phyloP scores from a whole-genome alignment of 2,329 filamentous ascomycete species.

The Fusarium oxysporum region DNA sequence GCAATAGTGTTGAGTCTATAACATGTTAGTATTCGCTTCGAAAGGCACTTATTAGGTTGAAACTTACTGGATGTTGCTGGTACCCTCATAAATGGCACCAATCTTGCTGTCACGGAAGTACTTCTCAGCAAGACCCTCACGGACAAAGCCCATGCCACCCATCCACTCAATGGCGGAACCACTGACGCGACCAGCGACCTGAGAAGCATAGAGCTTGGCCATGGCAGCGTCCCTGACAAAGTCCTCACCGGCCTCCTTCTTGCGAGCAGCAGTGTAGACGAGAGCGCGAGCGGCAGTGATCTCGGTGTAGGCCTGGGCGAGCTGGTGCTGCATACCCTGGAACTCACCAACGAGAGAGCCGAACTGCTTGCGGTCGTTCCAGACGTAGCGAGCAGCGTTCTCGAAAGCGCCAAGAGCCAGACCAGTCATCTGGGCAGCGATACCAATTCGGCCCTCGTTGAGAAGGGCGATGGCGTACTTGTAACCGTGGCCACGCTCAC shows the following conservation, averaged over 20 bases:
- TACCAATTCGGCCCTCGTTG: conserved; percentile 97
- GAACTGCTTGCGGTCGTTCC: conserved; percentile 99
- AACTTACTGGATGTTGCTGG: conserved; percentile 77
- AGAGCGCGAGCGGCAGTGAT: conserved; percentile 91
- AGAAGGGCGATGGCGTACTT: conserved; percentile 95
- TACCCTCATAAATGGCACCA: conserved; percentile 96
- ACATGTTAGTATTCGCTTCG: conserved; percentile 29
- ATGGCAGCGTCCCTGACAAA: conserved; percentile 97
- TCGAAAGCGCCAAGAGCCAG: conserved; percentile 94
- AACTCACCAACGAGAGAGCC: conserved; percentile 94
- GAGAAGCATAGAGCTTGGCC: conserved; percentile 95
- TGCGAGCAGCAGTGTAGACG: conserved; percentile 94
- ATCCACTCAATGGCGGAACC: conserved; percentile 97
- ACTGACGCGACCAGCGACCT: conserved; percentile 89
- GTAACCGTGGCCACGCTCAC: conserved; percentile 91
- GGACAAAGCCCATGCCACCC: conserved; percentile 98
- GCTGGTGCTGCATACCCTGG: conserved; percentile 99
- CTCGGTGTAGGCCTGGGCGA: conserved; percentile 95
- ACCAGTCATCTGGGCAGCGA: conserved; percentile 98
- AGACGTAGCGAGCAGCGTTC: conserved; percentile 92
- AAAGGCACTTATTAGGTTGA: neutral
- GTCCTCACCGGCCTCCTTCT: conserved; percentile 97
- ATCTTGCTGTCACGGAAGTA: conserved; percentile 99
- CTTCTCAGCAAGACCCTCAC: conserved; percentile 97
- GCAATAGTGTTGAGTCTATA: conserved; percentile 71